Percentiles rank a stretch among this genome's conserved stretches.
Conservation (phyloP, 106 monocot genomes). For the Allium cepa region DNA sequence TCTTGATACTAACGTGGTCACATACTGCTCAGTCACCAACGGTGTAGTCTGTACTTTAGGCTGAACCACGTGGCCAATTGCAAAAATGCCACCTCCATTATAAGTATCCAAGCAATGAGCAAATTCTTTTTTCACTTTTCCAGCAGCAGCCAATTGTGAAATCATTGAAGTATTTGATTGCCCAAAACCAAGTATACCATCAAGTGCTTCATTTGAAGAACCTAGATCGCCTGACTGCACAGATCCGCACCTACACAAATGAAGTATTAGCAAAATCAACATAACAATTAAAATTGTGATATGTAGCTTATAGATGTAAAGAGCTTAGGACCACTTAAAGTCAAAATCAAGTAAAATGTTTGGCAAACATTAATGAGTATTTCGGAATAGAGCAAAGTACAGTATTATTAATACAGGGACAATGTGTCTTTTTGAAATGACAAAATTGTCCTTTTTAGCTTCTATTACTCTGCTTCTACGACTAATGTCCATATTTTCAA, state of each 20-base stretch:
- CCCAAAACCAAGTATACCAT: slow-evolving; percentile 94
- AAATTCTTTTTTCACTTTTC: slow-evolving; percentile 87
- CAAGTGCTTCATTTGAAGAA: slow-evolving; percentile 67
- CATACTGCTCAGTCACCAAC: slow-evolving; percentile 69
- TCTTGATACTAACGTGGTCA: not conserved
- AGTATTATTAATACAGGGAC: too few species aligned
- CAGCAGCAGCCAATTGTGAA: slow-evolving; percentile 67
- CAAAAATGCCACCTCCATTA: slow-evolving; percentile 89
- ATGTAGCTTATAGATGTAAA: too few species aligned
- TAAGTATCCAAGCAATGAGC: slow-evolving; percentile 87
- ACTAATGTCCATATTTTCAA: too few species aligned
- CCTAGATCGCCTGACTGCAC: slow-evolving; percentile 39
- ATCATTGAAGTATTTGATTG: slow-evolving; percentile 85
- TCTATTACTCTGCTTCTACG: too few species aligned
- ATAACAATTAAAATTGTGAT: too few species aligned
- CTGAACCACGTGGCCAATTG: slow-evolving; percentile 84
- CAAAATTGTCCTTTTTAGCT: too few species aligned
- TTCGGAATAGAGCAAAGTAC: too few species aligned
- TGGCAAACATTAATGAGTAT: too few species aligned
- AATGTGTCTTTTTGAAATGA: too few species aligned
- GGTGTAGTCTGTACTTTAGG: slow-evolving; percentile 88
- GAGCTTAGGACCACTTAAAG: too few species aligned
- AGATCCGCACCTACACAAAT: slow-evolving; percentile 6
- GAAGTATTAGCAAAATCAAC: too few species aligned
- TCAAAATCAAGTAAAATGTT: too few species aligned